Base-by-base conservation (phyloP, 2,329 filamentous ascomycete species). In the Seiridium unicorne region DNA sequence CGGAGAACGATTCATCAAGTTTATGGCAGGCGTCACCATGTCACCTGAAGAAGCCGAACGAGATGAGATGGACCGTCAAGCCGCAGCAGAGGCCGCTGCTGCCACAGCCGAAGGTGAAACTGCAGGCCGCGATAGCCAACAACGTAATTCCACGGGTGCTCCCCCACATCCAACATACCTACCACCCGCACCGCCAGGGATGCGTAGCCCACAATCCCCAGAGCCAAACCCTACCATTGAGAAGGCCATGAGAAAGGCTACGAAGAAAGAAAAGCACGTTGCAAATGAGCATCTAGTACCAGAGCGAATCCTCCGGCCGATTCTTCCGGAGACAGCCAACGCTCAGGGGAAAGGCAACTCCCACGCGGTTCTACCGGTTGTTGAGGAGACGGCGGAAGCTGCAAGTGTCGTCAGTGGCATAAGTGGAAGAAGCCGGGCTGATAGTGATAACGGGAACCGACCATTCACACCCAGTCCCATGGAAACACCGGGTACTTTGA, bases 1-100 rank as follows among this genome's bases (percentile, higher is more conserved):
- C 69, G 95, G 95, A 35, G 92, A 98, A 61, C 89, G 95, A 4
- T 99, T 99, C 74, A 84, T 96, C 72, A 90, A 91, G 65, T 99
- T 99, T 73, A 93, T 99, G 70, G 89, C 89, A 55, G 89, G 90
- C 44, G 89, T 96, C 65, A 97, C 95, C 26, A 96, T 93, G 86
- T 95, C 93, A 1, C 84, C 85, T 11, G 94, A 98, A 77, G 91
- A 95, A 72, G 92, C 89, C 11, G 85, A 87, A 48, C 83, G 89
- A n/a, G 89, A 93, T 67, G 73, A 77, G 2, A 74, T 75, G 51
- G 78, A 81, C 47, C 83, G 85, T 65, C 88, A 88, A 68, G 85
- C 84, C 51, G 82, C 81, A 3, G 70, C 72, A 44, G 72, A 74
- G 51, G 68, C 74, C 49, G 70, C 74, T 42, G 65, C 72, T 49